Conservation (phyloP, 1,284 basidiomycete genomes). For the Melampsora americana region DNA sequence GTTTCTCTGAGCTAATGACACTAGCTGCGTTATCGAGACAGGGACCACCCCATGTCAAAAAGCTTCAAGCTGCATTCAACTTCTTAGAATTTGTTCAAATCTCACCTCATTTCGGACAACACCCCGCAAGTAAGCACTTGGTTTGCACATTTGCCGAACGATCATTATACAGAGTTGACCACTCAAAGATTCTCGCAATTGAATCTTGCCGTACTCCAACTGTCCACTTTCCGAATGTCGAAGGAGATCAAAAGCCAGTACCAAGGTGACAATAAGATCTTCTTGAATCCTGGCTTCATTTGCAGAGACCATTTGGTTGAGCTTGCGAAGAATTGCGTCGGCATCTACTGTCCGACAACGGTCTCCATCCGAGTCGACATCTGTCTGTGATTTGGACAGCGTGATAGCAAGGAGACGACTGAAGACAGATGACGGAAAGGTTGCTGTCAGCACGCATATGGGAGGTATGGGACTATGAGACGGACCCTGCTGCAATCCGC, state of each 20-base stretch:
- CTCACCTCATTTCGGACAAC: constrained; percentile 39
- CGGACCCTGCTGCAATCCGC: constrained; percentile 44
- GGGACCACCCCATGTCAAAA: background rate
- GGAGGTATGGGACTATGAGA: background rate
- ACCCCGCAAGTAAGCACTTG: constrained; percentile 37
- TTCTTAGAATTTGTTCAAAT: background rate
- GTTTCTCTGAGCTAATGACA: constrained; percentile 27
- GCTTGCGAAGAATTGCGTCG: constrained; percentile 23
- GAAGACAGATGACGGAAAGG: background rate
- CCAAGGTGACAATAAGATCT: constrained; percentile 23
- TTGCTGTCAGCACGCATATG: background rate
- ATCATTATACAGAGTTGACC: constrained; percentile 35
- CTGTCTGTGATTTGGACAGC: constrained; percentile 21
- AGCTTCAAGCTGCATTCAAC: background rate
- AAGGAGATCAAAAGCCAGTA: constrained; percentile 36
- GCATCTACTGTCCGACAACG: constrained; percentile 9
- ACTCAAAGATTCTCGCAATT: constrained; percentile 21
- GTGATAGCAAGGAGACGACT: constrained; percentile 28
- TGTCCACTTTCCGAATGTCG: constrained; percentile 18
- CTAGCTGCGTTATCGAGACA: constrained; percentile 24
- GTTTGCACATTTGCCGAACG: constrained; percentile 38
- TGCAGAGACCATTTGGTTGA: constrained; percentile 13
- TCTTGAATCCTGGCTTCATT: constrained; percentile 32
- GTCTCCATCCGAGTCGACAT: background rate
- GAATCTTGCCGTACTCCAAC: constrained; percentile 16